Evolutionary conservation across 2,329 filamentous ascomycete genomes (phyloP).

Genomic region (Pyrenophora tritici-repentis): DNA sequence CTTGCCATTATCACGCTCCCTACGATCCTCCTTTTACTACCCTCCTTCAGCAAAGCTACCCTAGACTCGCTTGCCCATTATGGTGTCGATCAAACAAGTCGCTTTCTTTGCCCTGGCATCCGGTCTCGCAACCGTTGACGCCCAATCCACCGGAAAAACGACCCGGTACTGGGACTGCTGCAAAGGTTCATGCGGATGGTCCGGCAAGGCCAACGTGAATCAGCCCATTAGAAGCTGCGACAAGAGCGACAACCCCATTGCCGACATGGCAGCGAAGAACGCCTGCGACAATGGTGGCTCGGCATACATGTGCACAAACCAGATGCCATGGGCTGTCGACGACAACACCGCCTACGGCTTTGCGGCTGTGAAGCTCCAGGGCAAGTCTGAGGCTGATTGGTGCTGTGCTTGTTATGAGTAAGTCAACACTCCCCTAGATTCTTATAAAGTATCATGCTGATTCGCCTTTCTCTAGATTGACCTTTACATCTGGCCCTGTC

Average conservation of each 20-base stretch:
- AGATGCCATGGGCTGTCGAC: constrained; percentile 66
- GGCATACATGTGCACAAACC: constrained; percentile 64
- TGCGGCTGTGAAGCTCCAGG: constrained; percentile 64
- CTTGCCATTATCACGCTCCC: neutral
- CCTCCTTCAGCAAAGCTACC: neutral
- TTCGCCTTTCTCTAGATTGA: constrained; percentile 47
- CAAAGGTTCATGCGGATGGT: constrained; percentile 69
- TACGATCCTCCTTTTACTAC: neutral
- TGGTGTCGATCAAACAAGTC: constrained; percentile 38
- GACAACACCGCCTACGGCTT: constrained; percentile 67
- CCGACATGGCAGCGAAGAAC: constrained; percentile 54
- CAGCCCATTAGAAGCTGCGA: constrained; percentile 61
- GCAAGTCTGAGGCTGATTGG: constrained; percentile 60
- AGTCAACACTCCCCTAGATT: constrained; percentile 1
- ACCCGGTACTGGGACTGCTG: constrained; percentile 64
- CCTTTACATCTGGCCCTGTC: constrained; percentile 62
- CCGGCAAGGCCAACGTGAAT: constrained; percentile 60
- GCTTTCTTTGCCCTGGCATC: constrained; percentile 34
- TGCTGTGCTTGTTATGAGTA: constrained; percentile 69
- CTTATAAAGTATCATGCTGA: constrained; percentile 5
- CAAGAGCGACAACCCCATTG: constrained; percentile 60
- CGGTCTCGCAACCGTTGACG: constrained; percentile 33
- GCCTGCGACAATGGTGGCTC: constrained; percentile 62
- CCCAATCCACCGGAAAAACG: constrained; percentile 38
- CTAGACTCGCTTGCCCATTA: constrained; percentile 14